phyloP scores from a whole-genome alignment of 1,284 basidiomycete species.

The Irpex sp. region DNA sequence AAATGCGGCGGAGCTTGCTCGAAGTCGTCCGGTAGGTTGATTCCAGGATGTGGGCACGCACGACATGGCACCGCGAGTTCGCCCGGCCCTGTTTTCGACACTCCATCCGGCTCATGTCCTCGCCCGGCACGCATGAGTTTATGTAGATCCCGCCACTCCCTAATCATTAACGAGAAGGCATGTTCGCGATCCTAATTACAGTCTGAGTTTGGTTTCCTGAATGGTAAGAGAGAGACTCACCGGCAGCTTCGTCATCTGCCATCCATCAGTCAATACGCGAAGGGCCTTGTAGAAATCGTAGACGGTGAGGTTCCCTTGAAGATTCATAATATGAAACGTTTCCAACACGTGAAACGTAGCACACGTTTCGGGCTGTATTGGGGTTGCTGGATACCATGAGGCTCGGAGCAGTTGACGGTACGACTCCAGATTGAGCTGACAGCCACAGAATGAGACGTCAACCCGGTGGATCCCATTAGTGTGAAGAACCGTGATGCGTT shows the following conservation, averaged over 20 bases:
- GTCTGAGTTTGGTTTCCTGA: too few species aligned
- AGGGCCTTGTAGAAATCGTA: slow-evolving; percentile 6
- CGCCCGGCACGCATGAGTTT: slow-evolving; percentile 28
- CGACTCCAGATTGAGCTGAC: slow-evolving; percentile 22
- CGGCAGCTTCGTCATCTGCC: neutral
- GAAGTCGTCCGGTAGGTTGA: slow-evolving; percentile 30
- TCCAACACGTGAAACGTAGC: slow-evolving; percentile 10
- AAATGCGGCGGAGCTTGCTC: slow-evolving; percentile 14
- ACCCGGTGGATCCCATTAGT: slow-evolving; percentile 30
- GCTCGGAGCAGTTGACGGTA: slow-evolving; percentile 24
- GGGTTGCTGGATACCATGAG: neutral
- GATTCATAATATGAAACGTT: slow-evolving; percentile 5
- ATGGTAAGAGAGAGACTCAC: neutral
- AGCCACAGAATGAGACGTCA: slow-evolving; percentile 29
- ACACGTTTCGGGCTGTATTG: slow-evolving; percentile 9
- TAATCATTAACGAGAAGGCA: slow-evolving; percentile 22
- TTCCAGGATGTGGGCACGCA: slow-evolving; percentile 30
- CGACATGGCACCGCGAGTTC: slow-evolving; percentile 30
- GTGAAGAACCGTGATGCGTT: slow-evolving; percentile 27
- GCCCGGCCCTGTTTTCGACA: slow-evolving; percentile 21
- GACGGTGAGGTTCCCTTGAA: slow-evolving; percentile 1
- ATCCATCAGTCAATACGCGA: neutral
- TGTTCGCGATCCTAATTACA: slow-evolving; percentile 23
- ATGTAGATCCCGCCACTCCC: slow-evolving; percentile 28
- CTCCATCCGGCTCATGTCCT: slow-evolving; percentile 24